Percentiles rank a stretch among this genome's conserved stretches.
Evolutionary conservation across 169 alveolate species (phyloP).

Genomic region (Babesia gibsoni): DNA sequence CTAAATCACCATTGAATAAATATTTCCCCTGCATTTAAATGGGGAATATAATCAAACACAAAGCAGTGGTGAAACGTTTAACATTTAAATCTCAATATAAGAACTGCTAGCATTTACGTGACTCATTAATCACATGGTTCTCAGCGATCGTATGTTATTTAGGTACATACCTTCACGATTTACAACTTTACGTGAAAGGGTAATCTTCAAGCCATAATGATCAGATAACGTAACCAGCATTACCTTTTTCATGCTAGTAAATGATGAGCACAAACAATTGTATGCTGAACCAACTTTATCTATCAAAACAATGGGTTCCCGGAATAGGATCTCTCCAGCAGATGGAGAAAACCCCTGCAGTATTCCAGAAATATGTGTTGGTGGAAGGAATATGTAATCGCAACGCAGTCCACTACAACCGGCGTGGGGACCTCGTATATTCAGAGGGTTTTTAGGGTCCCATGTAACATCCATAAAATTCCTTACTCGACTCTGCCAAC

Average conservation of each 20-base stretch:
- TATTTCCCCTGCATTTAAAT: no score
- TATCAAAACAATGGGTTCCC: conserved; percentile 81
- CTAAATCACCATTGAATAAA: no score
- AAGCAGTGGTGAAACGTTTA: no score
- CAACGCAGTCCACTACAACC: conserved; percentile 85
- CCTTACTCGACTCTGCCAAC: conserved; percentile 32
- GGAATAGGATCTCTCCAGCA: conserved; percentile 77
- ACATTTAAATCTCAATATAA: no score
- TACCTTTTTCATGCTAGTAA: conserved; percentile 65
- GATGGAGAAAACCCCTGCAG: conserved; percentile 73
- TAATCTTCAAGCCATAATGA: conserved; percentile 83
- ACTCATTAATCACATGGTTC: conserved; percentile 1
- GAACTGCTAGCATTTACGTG: no score
- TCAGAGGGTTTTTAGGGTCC: conserved; percentile 88
- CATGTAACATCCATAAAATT: conserved; percentile 76
- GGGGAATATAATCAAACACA: no score
- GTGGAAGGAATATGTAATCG: conserved; percentile 86
- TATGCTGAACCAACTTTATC: conserved; percentile 48
- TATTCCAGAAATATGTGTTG: conserved; percentile 67
- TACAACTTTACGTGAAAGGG: conserved; percentile 41
- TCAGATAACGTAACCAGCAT: conserved; percentile 85
- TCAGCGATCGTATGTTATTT: background rate
- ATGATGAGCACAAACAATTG: conserved; percentile 53
- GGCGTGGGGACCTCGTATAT: conserved; percentile 85
- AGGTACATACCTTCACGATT: background rate